Conservation (phyloP, 2,329 filamentous ascomycete genomes). For the Phaeosphaeria sp. region DNA sequence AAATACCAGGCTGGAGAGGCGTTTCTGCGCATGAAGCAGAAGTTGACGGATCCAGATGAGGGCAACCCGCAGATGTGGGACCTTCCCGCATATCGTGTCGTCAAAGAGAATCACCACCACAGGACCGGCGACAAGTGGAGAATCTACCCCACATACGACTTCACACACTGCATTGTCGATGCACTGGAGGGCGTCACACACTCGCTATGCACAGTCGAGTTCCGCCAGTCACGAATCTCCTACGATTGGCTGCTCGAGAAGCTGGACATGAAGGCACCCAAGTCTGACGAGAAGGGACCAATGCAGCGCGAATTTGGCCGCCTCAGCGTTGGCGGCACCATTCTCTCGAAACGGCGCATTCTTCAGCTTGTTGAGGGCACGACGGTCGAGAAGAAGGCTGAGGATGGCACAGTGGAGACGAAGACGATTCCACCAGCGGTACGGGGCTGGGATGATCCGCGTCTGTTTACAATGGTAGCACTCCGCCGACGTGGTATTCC, state of each 20-base stretch:
- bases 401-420: constrained; percentile 50
- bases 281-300: constrained; percentile 61
- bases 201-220: constrained; percentile 92
- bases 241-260: constrained; percentile 91
- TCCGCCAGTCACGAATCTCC: constrained; percentile 80
- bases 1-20: constrained; percentile 87
- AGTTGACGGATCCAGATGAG: constrained; percentile 64
- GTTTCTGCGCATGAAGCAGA: constrained; percentile 92
- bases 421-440: constrained; percentile 63
- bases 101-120: constrained; percentile 75
- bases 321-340: constrained; percentile 81
- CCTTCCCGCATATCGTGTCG: constrained; percentile 85
- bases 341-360: constrained; percentile 86
- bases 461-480: constrained; percentile 85
- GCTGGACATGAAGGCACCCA: constrained; percentile 78
- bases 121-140: constrained; percentile 84
- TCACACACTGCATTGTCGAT: constrained; percentile 89
- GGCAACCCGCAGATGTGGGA: constrained; percentile 98
- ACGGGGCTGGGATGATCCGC: constrained; percentile 88
- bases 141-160: constrained; percentile 96
- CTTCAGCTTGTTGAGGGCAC: constrained; percentile 77
- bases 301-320: constrained; percentile 90
- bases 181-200: constrained; percentile 92
- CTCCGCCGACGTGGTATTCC: constrained; percentile 86
- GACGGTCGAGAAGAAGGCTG: constrained; percentile 53